Base-by-base conservation (phyloP, 1,284 basidiomycete genomes). In the Volvariella surrecta region DNA sequence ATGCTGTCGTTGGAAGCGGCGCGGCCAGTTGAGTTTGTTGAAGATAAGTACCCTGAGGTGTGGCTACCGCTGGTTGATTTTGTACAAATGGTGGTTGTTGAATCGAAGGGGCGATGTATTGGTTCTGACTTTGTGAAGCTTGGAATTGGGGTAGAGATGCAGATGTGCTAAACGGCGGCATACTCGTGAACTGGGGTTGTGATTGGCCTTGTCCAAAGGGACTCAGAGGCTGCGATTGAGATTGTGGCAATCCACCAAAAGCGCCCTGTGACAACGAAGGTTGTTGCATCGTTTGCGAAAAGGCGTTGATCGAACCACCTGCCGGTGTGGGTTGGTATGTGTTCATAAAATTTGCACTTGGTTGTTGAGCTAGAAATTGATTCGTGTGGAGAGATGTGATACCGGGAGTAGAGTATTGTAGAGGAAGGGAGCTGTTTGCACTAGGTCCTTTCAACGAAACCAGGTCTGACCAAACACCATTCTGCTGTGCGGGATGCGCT, bases 401-500 rank as follows among this genome's bases (percentile, higher is more conserved):
- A 4, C 50, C 42, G 16, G 58, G 44, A 15, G 54, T 18, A 37
- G 69, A 64, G 49, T 70, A 79, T 53, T 79, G 77, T 9, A 79
- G 60, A 7, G 76, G 78, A 22, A 79, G 62, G 1, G 77, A 73
- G 0, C 74, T 71, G 34, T 62, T 64, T 28, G 66, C 52, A 1
- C 69, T 56, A 3, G 72, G 58, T 2, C 50, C 58, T 47, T 74
- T 70, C 13, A 79, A 57, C 10, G 73, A 71, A 21, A 70, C 59
- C 16, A 80, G 62, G 52, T 79, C 75, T 32, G 69, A 61, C 76
- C 73, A 79, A 7, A 71, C 63, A 28, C 67, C 61, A 17, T 57
- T 61, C 18, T 18, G 48, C 18, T 35, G 30, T 40, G 51, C 59
- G 32, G 48, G 43, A 31, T 46, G 44, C 19, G 55, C 52, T 20